phyloP scores from a whole-genome alignment of 2,329 filamentous ascomycete species.

The Phialocephala subalpina region DNA sequence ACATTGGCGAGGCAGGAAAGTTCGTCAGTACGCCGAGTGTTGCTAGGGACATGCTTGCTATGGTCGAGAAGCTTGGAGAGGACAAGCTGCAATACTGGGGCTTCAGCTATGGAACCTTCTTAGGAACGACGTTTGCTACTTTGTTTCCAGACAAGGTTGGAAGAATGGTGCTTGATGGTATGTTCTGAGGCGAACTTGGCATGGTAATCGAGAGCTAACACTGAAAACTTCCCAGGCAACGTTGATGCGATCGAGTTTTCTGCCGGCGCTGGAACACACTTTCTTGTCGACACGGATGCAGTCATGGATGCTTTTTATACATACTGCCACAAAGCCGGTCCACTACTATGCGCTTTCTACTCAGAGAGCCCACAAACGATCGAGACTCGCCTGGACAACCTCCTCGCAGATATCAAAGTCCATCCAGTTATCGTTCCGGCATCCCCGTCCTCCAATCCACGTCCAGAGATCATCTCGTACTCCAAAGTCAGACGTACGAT shows the following conservation, averaged over 20 bases:
- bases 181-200: slow-evolving; percentile 48
- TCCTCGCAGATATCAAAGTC: slow-evolving; percentile 52
- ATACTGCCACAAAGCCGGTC: slow-evolving; percentile 46
- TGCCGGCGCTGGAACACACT: slow-evolving; percentile 50
- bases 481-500: slow-evolving; percentile 40
- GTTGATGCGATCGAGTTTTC: slow-evolving; percentile 41
- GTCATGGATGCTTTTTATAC: slow-evolving; percentile 40
- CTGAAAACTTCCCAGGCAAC: slow-evolving; percentile 28
- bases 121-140: slow-evolving; percentile 54
- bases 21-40: slow-evolving; percentile 41
- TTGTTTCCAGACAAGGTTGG: slow-evolving; percentile 52
- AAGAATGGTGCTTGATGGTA: slow-evolving; percentile 47
- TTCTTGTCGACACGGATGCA: slow-evolving; percentile 44
- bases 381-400: slow-evolving; percentile 33
- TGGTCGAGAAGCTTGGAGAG: slow-evolving; percentile 40
- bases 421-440: slow-evolving; percentile 39
- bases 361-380: slow-evolving; percentile 34
- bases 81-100: slow-evolving; percentile 56
- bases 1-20: slow-evolving; percentile 11
- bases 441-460: slow-evolving; percentile 11
- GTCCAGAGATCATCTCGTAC: slow-evolving; percentile 42
- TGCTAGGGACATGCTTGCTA: slow-evolving; percentile 46
- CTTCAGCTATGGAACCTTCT: slow-evolving; percentile 56
- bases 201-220: slow-evolving; percentile 52
- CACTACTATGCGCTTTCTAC: slow-evolving; percentile 38